phyloP scores from a whole-genome alignment of 108 stramenopile genomes.

The Seminavis robusta region DNA sequence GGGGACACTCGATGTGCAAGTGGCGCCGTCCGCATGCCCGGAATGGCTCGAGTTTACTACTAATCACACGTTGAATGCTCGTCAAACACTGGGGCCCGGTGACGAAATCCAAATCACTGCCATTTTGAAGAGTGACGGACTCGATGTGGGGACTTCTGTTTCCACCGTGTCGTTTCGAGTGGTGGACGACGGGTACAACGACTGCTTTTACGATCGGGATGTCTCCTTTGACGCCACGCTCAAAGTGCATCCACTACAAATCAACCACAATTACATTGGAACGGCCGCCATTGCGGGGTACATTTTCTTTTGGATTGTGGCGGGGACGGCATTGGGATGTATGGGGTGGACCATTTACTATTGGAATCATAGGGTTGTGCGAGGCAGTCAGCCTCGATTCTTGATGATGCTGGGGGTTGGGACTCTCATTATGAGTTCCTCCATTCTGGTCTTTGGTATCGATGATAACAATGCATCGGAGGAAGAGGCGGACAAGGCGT shows the following conservation, averaged over 20 bases:
- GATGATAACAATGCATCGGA: conserved; percentile 25
- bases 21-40: too few species aligned
- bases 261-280: not conserved
- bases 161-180: conserved; percentile 7
- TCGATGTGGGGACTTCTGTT: conserved; percentile 4
- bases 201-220: conserved; percentile 27
- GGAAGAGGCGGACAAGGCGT: conserved; percentile 1
- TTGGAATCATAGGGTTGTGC: conserved; percentile 11
- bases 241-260: not conserved
- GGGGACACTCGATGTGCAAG: too few species aligned
- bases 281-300: not conserved
- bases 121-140: not conserved
- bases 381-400: conserved; percentile 48
- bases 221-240: not conserved
- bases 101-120: too few species aligned
- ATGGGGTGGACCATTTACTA: not conserved
- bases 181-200: conserved; percentile 13
- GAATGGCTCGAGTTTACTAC: too few species aligned
- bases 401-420: conserved; percentile 54
- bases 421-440: conserved; percentile 46
- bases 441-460: conserved; percentile 35
- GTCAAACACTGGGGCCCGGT: too few species aligned
- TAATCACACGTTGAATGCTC: too few species aligned
- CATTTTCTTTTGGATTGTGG: not conserved
- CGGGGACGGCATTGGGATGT: not conserved